A percentile compares a stretch with the other conserved stretches of the same genome.
Evolutionary conservation across 116 monocot genomes (phyloP).

Genomic region (Dioscorea cayenensis): DNA sequence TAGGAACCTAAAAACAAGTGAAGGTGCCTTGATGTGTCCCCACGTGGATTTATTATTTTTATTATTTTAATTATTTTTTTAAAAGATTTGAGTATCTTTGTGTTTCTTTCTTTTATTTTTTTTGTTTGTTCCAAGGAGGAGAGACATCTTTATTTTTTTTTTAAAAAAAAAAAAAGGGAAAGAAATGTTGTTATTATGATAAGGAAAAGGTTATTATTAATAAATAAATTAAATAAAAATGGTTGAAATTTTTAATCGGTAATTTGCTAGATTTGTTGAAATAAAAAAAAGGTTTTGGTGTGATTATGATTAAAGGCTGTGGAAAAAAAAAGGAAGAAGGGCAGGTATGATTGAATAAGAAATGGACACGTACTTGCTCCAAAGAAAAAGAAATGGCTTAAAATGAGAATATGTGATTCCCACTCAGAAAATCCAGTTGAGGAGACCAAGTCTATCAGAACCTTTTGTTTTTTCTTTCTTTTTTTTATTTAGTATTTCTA

Average conservation of each 20-base stretch:
- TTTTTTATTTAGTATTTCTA: not conserved
- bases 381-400: not conserved
- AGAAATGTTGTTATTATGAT: not conserved
- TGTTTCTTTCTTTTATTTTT: not conserved
- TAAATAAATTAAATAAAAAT: no score
- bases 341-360: not conserved
- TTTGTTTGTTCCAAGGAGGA: not conserved
- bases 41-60: not conserved
- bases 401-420: not conserved
- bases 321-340: not conserved
- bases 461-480: not conserved
- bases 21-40: not conserved
- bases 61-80: not conserved
- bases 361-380: not conserved
- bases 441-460: not conserved
- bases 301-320: not conserved
- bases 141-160: not conserved
- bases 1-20: not conserved
- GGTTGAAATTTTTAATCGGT: not conserved
- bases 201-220: not conserved
- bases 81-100: not conserved
- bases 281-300: not conserved
- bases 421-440: not conserved
- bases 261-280: not conserved
- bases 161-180: no score